These are phyloP conservation scores for Rosa persica DNA, from an alignment of 306 rosid genomes.

Conservation along the genomic window DNA sequence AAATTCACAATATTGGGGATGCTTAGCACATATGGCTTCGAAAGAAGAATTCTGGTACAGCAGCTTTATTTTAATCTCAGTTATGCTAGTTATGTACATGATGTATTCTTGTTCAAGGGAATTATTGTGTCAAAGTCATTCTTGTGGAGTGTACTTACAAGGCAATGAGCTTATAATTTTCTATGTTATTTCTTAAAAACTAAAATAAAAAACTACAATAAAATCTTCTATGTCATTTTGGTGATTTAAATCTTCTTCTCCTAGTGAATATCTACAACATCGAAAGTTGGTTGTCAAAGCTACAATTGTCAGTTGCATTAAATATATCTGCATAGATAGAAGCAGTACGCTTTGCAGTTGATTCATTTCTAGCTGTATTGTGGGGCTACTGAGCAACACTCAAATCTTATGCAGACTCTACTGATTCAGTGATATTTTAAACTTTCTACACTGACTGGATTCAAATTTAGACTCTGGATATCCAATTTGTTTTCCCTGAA, in stretches of 20 bases:
- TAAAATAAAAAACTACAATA: neutral
- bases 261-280: neutral
- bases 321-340: neutral
- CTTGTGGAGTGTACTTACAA: neutral
- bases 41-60: slow-evolving; percentile 93
- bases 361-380: neutral
- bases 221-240: neutral
- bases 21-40: slow-evolving; percentile 94
- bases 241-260: neutral
- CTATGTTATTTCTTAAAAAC: neutral
- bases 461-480: neutral
- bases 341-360: neutral
- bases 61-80: slow-evolving; percentile 7
- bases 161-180: neutral
- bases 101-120: neutral
- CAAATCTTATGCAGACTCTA: neutral
- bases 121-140: neutral
- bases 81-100: neutral
- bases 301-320: neutral
- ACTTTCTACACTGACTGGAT: neutral
- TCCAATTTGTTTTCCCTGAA: neutral
- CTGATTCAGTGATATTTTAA: neutral
- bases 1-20: slow-evolving; percentile 90
- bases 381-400: neutral
- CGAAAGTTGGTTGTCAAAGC: neutral